A percentile compares a stretch with the other conserved stretches of the same genome.
These are phyloP conservation scores for Suillus fuscotomentosus DNA, from an alignment of 768 basidiomycete species.

Conservation along the genomic window DNA sequence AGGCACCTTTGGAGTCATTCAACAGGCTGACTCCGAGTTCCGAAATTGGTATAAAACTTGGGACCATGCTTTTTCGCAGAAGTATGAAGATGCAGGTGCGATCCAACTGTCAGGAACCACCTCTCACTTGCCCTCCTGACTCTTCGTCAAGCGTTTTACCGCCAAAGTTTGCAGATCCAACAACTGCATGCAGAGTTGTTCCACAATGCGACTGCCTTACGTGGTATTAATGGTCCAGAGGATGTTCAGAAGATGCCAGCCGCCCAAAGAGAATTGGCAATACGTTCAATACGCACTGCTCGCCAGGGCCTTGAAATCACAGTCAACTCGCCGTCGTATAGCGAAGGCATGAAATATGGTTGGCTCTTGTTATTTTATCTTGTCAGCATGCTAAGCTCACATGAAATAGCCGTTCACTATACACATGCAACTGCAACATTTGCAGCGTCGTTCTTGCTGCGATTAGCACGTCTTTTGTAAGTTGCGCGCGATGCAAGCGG, in stretches of 20 bases:
- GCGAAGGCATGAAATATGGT: constrained; percentile 94
- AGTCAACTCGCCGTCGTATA: constrained; percentile 77
- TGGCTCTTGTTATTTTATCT: constrained; percentile 19
- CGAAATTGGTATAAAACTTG: constrained; percentile 78
- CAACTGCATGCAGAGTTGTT: constrained; percentile 84
- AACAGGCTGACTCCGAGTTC: constrained; percentile 76
- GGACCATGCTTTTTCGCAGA: constrained; percentile 78
- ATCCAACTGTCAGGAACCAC: constrained; percentile 9
- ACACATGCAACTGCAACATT: constrained; percentile 94
- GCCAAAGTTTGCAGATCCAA: constrained; percentile 85
- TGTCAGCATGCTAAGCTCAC: constrained; percentile 4
- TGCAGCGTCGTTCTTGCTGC: constrained; percentile 85
- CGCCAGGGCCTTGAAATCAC: constrained; percentile 81
- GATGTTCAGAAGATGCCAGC: constrained; percentile 84
- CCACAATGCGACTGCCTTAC: constrained; percentile 79
- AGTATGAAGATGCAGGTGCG: constrained; percentile 80
- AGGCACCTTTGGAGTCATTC: constrained; percentile 68
- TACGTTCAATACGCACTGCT: constrained; percentile 82
- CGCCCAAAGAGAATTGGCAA: constrained; percentile 75
- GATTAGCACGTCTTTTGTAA: constrained; percentile 85
- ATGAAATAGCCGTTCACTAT: constrained; percentile 71
- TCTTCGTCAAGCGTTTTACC: constrained; percentile 68
- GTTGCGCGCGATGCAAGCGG: constrained; percentile 23
- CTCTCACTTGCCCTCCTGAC: neutral
- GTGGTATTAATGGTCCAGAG: constrained; percentile 81